Evolutionary conservation across 768 basidiomycete genomes (phyloP), one percentile per base, ranked within the genome.

Genomic region (Wakefieldia striispora): DNA sequence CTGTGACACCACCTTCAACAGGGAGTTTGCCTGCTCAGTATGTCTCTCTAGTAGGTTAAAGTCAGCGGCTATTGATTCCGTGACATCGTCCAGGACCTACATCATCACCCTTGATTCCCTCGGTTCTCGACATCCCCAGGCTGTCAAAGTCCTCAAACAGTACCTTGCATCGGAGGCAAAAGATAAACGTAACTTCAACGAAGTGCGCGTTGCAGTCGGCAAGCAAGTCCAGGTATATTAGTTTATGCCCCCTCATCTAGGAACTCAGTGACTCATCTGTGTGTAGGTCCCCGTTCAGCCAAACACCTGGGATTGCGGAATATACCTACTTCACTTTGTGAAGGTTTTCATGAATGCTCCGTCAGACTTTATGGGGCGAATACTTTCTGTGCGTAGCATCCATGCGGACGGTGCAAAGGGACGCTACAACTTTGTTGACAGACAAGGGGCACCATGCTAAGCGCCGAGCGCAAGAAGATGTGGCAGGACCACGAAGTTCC

Each of bases 71-170:
- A 49, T 38, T 38, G 19, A 51, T 40, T 33, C 21, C 21, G 3
- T 14, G 4, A 9, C 37, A 19, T 43, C 27, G 19, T 43, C 35
- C 61, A 92, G 90, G 49, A 84, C 90, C 6, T 83, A 81, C 55
- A 85, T 99, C 29, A 84, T 94, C 63, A 91, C 85, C 0, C 80
- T 99, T 47, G 97, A 99, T 65, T 98, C 95, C 2, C 76, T 99
- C 40, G 86, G 88, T 5, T 71, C 73, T 13, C 70, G 72, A n/a
- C 95, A 97, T 67, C 74, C 75, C 0, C 75, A 80, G 27, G 91
- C 82, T 5, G 66, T 75, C 36, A 84, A 72, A 41, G 76, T 75
- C 29, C 77, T 99, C 17, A 68, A 66, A 36, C 57, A 69, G 23
- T 99, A 95, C 66, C 79, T 98, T 19, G 68, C 68, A 31, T 68